Percentiles rank a stretch among this genome's conserved stretches.
These are phyloP conservation scores for Leccinum subgranulosum DNA, from an alignment of 768 basidiomycete genomes.

Conservation along the genomic window DNA sequence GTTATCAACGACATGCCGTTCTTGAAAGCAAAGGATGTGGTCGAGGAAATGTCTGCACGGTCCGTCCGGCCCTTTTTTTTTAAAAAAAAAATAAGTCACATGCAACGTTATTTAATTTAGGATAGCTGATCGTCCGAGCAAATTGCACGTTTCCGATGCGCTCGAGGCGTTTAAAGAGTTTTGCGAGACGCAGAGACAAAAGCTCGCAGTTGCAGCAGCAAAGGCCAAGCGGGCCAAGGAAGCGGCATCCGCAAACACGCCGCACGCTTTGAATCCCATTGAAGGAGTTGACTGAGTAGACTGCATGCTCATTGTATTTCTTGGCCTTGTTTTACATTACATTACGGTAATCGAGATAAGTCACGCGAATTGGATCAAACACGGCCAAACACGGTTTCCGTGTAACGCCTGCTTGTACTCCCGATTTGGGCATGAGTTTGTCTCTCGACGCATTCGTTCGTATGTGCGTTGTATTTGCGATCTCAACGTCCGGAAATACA, in stretches of 20 bases:
- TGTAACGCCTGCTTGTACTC: constrained; percentile 25
- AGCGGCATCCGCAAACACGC: neutral
- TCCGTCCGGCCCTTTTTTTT: constrained; percentile 23
- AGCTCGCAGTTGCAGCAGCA: constrained; percentile 27
- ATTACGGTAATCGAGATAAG: neutral
- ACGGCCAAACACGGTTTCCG: constrained; percentile 1
- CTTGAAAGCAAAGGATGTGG: constrained; percentile 46
- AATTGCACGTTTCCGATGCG: constrained; percentile 49
- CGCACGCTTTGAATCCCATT: constrained; percentile 12
- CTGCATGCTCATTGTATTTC: neutral
- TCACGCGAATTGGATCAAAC: constrained; percentile 15
- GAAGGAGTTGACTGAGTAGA: constrained; percentile 33
- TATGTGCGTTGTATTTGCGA: constrained; percentile 5
- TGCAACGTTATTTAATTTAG: constrained; percentile 34
- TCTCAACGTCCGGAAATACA: constrained; percentile 11
- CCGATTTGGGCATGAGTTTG: constrained; percentile 29
- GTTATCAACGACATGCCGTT: constrained; percentile 56
- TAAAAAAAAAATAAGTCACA: neutral
- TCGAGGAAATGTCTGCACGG: constrained; percentile 55
- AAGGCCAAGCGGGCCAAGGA: constrained; percentile 11
- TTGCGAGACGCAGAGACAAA: constrained; percentile 44
- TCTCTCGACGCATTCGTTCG: neutral
- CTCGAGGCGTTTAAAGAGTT: constrained; percentile 48
- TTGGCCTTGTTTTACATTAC: constrained; percentile 14
- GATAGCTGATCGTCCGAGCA: constrained; percentile 52